Evolutionary conservation across 1,139 yeast genomes (phyloP).

Genomic region (Yamadazyma trypodendri): DNA sequence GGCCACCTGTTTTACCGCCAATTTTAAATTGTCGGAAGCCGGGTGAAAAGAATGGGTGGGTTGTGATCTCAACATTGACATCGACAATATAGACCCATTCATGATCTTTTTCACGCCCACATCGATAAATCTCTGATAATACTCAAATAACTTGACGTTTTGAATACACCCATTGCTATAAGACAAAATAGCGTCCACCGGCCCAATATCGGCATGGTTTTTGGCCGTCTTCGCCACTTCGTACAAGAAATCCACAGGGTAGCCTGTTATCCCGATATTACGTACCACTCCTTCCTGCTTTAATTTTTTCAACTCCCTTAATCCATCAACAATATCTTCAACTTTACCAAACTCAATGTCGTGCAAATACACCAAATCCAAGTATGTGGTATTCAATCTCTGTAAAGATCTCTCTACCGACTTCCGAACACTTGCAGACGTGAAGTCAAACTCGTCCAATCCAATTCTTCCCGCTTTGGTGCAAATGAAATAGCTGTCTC

Average conservation of each 20-base stretch:
- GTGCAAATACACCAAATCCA: slow-evolving; percentile 83
- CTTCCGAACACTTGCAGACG: slow-evolving; percentile 53
- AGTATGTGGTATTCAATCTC: slow-evolving; percentile 61
- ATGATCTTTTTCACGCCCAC: slow-evolving; percentile 56
- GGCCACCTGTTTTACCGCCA: slow-evolving; percentile 56
- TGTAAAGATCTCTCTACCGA: slow-evolving; percentile 67
- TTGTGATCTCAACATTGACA: slow-evolving; percentile 76
- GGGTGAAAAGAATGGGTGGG: slow-evolving; percentile 81
- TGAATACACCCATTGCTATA: slow-evolving; percentile 85
- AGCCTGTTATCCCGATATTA: slow-evolving; percentile 81
- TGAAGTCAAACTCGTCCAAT: slow-evolving; percentile 72
- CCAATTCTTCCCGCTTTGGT: slow-evolving; percentile 84
- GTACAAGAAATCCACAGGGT: slow-evolving; percentile 71
- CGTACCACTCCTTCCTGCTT: slow-evolving; percentile 64
- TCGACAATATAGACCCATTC: slow-evolving; percentile 84
- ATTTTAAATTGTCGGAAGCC: slow-evolving; percentile 58
- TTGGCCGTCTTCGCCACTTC: slow-evolving; percentile 42
- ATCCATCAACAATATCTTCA: slow-evolving; percentile 57
- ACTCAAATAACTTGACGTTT: slow-evolving; percentile 56
- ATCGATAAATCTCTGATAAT: slow-evolving; percentile 46
- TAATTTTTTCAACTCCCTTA: slow-evolving; percentile 55
- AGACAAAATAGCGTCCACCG: slow-evolving; percentile 72
- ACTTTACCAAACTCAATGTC: slow-evolving; percentile 80
- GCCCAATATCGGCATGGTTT: slow-evolving; percentile 35
- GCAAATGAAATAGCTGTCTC: slow-evolving; percentile 69